Base-by-base conservation (phyloP, 2,329 filamentous ascomycete genomes). In the Aurifilum marmelostoma region DNA sequence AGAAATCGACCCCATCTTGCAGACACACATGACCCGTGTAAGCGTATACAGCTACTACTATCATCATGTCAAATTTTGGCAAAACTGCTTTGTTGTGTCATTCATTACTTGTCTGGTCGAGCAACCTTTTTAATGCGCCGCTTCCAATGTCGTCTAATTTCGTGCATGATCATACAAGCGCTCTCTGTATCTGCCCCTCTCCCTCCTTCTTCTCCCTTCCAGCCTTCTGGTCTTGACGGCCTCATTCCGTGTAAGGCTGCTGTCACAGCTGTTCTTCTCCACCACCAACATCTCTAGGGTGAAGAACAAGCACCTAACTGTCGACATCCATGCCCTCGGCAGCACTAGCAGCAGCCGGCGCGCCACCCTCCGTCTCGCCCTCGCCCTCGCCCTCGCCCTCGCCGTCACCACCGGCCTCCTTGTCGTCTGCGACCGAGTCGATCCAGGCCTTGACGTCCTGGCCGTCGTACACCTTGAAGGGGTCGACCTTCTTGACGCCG, bases 391-490 rank as follows among this genome's bases (percentile, higher is more conserved):
- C 73, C 71, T 78, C 78, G n/a, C 74, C 73, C 70, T 78, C 78
- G 21, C 73, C 83, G 41, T 76, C 78, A 77, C 81, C 76, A 74
- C 77, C 75, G 73, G 79, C 80, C 83, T 87, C 83, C 79, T 79
- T 79, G 67, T 88, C 87, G 69, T 87, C 87, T 27, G 82, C 82
- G 56, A 90, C 84, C 75, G 90, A 89, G 80, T 97, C 94, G 79
- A 98, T 87, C 89, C 94, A 94, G 73, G 89, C 89, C 79, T 91
- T 89, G 71, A 97, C 90, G 73, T 96, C 92, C 78, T 93, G 89
- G 18, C 94, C 94, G 79, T 99, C 96, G 76, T 92, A 96, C 73
- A 97, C 85, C 84, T 92, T 93, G 83, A 98, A 98, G 72, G 88
- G 88, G 85, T 98, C 92, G 41, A 91, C 81, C 67, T 77, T 82